Percentiles rank a stretch among this genome's conserved stretches.
phyloP scores from a whole-genome alignment of 2,329 filamentous ascomycete species.

The Penicillium sp. region DNA sequence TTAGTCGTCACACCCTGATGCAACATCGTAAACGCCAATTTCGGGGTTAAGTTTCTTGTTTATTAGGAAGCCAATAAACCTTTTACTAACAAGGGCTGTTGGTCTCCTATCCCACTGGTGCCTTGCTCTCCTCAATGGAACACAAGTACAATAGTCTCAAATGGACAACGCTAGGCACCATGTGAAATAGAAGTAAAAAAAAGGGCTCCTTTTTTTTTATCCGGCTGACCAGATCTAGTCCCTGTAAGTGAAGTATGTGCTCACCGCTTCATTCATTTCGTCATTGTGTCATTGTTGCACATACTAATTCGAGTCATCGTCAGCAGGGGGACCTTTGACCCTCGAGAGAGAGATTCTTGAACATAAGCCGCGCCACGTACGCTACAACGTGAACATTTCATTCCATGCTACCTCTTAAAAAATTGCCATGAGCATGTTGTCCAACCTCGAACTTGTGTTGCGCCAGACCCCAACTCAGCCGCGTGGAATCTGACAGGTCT shows the following conservation, averaged over 20 bases:
- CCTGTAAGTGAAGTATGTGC: not conserved
- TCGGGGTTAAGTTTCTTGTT: conserved; percentile 9
- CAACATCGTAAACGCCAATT: conserved; percentile 18
- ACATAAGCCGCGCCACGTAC: conserved; percentile 3
- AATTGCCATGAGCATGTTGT: conserved; percentile 19
- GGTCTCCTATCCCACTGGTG: conserved; percentile 6
- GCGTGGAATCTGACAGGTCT: conserved; percentile 38
- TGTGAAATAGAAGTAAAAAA: conserved; percentile 22
- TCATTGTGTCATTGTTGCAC: conserved; percentile 23
- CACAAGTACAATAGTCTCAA: conserved; percentile 1
- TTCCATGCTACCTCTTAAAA: conserved; percentile 15
- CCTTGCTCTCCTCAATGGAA: conserved; percentile 13
- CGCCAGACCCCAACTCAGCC: conserved; percentile 13
- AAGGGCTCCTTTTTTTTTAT: conserved; percentile 11
- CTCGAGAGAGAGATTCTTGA: conserved; percentile 1
- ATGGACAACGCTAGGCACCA: conserved; percentile 15
- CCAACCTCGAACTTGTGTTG: conserved; percentile 13
- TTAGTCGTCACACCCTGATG: conserved; percentile 18
- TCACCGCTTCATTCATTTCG: conserved; percentile 14
- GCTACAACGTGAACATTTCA: conserved; percentile 12
- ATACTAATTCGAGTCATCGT: conserved; percentile 16
- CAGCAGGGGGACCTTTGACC: conserved; percentile 15
- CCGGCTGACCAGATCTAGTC: conserved; percentile 20
- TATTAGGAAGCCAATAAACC: conserved; percentile 6
- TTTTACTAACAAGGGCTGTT: conserved; percentile 9